Evolutionary conservation across 2,329 filamentous ascomycete genomes (phyloP), one percentile per base, ranked within the genome.

Genomic region (Sporothrix globosa): DNA sequence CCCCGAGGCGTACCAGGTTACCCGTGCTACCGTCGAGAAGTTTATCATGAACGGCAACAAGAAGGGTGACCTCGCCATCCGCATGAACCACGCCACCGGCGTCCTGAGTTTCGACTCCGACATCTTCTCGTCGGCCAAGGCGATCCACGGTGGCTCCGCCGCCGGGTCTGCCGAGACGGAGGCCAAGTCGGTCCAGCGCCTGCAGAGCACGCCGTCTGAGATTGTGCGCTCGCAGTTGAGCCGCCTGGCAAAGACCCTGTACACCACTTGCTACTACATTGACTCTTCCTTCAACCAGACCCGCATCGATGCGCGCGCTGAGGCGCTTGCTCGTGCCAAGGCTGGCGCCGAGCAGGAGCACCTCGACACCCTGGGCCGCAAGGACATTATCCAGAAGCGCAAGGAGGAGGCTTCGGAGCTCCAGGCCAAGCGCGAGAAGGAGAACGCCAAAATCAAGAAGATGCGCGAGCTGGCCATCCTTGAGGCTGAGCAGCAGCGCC

Each of bases 41-140:
- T 99, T 99, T 86, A 98, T 99, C 86, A 99, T 99, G 96, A 99
- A 99, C 82, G 96, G 96, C 74, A 98, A 97, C 88, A 99, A 99
- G 89, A 99, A 99, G 88, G 96, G 96, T 70, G 96, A 99, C 77
- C 87, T 99, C 60, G 92, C 96, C 69, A 96, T 99, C 76, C 93
- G 96, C 73, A 93, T 98, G 82, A 92, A 98, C 79, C 96, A 99
- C 79, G 93, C 93, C 73, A 95, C 94, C 69, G 93, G 96, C 72
- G 92, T 97, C 66, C 88, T 99, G 72, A 97, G 93, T 80, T 99
- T 99, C 77, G 96, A 99, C 80, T 96, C 93, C 69, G 96, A 99
- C 80, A 93, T 99, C 75, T 98, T 99, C 86, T 97, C 96, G 48
- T 97, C 96, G 19, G 90, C 94, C 78, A 98, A 97, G 85, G 92